A percentile compares a stretch with the other conserved stretches of the same genome.
Evolutionary conservation across 129 eudicot genomes (phyloP).

Genomic region (Arctium minus): DNA sequence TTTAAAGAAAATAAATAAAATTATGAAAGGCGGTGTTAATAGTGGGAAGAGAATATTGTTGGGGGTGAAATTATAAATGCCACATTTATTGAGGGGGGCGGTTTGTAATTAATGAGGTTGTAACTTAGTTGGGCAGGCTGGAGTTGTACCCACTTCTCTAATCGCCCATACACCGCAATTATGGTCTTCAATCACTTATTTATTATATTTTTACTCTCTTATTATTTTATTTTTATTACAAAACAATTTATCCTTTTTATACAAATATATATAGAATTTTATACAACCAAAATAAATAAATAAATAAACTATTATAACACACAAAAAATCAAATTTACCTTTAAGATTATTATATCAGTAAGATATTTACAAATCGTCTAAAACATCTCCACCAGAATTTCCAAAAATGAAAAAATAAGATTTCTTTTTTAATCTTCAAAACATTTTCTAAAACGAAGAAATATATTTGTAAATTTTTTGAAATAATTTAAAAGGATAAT

Average conservation of each 20-base stretch:
- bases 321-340: too few species aligned
- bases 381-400: too few species aligned
- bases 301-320: too few species aligned
- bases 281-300: too few species aligned
- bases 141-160: constrained; percentile 33
- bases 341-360: too few species aligned
- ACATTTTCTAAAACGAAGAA: background rate
- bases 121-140: constrained; percentile 41
- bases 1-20: too few species aligned
- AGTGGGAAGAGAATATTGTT: constrained; percentile 15
- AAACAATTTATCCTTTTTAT: too few species aligned
- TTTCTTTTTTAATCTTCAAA: too few species aligned
- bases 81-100: constrained; percentile 24
- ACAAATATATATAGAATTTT: too few species aligned
- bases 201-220: too few species aligned
- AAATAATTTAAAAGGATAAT: background rate
- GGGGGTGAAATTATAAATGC: constrained; percentile 31
- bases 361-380: background rate
- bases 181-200: constrained; percentile 10
- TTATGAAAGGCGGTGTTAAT: constrained; percentile 18
- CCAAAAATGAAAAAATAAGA: background rate
- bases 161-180: constrained; percentile 41
- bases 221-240: background rate
- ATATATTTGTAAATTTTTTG: too few species aligned
- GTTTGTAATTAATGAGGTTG: constrained; percentile 34